Conservation (phyloP, 108 stramenopile species). For the Tribonema minus region DNA sequence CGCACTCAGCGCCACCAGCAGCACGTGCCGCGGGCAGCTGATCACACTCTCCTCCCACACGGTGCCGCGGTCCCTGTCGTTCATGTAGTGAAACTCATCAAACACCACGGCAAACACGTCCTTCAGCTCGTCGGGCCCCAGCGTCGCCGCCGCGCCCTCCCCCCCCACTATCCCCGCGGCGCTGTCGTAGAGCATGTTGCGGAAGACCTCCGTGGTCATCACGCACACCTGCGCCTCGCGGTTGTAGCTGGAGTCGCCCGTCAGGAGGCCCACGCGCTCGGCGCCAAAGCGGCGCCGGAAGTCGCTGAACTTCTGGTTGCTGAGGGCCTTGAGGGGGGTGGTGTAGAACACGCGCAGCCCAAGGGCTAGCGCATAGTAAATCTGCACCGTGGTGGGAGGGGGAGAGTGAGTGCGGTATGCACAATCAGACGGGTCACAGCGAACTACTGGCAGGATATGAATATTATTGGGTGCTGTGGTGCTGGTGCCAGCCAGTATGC, state of each 20-base stretch:
- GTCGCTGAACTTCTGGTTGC: conserved; percentile 88
- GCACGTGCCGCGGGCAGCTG: conserved; percentile 69
- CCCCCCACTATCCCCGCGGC: conserved; percentile 39
- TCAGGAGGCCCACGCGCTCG: conserved; percentile 62
- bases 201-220: conserved; percentile 91
- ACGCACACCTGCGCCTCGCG: conserved; percentile 73
- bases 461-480: too few species aligned
- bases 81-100: conserved; percentile 97
- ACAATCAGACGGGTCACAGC: too few species aligned
- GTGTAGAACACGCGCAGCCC: conserved; percentile 70
- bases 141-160: conserved; percentile 52
- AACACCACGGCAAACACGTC: conserved; percentile 77
- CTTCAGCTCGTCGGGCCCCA: conserved; percentile 51
- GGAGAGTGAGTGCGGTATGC: too few species aligned
- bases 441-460: too few species aligned
- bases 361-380: conserved; percentile 65
- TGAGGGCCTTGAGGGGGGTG: conserved; percentile 85
- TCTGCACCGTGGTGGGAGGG: too few species aligned
- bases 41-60: conserved; percentile 91
- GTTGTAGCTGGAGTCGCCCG: conserved; percentile 80
- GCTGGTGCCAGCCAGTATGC: too few species aligned
- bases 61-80: conserved; percentile 78
- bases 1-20: conserved; percentile 82
- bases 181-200: conserved; percentile 69
- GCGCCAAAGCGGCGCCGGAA: conserved; percentile 71